These are phyloP conservation scores for Phialophora chinensis DNA, from an alignment of 2,329 filamentous ascomycete genomes.

Conservation along the genomic window DNA sequence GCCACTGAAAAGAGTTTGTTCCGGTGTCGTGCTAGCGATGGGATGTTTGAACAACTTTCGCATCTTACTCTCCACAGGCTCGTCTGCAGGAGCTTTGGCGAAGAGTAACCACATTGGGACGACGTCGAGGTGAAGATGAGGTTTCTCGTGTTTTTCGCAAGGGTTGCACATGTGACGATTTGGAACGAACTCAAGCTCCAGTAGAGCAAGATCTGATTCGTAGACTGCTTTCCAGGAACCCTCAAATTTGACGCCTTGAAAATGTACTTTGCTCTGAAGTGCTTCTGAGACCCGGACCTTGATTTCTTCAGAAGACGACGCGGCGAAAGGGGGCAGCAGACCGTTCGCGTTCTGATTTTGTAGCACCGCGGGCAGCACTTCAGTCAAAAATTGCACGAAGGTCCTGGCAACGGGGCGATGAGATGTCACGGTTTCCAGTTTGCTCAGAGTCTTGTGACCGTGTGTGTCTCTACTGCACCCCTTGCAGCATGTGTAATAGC, in stretches of 20 bases:
- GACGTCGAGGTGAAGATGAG: slow-evolving; percentile 38
- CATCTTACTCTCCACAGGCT: slow-evolving; percentile 48
- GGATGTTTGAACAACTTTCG: slow-evolving; percentile 54
- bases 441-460: slow-evolving; percentile 21
- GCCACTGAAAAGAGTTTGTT: slow-evolving; percentile 44
- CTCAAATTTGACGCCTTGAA: slow-evolving; percentile 45
- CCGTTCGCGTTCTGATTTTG: not conserved
- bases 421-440: not conserved
- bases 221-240: slow-evolving; percentile 53
- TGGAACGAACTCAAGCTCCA: slow-evolving; percentile 30
- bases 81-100: slow-evolving; percentile 48
- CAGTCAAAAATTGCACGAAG: slow-evolving; percentile 15
- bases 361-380: slow-evolving; percentile 20
- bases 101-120: slow-evolving; percentile 56
- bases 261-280: slow-evolving; percentile 44
- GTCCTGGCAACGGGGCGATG: slow-evolving; percentile 5
- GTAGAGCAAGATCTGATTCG: slow-evolving; percentile 31
- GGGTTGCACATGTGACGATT: slow-evolving; percentile 7
- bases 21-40: slow-evolving; percentile 55
- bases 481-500: slow-evolving; percentile 34
- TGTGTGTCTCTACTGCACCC: slow-evolving; percentile 27
- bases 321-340: not conserved
- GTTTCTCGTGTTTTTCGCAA: not conserved
- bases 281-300: slow-evolving; percentile 35
- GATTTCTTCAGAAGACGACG: slow-evolving; percentile 32